Evolutionary conservation across 768 basidiomycete species (phyloP).

Genomic region (Tulasnella sp.): DNA sequence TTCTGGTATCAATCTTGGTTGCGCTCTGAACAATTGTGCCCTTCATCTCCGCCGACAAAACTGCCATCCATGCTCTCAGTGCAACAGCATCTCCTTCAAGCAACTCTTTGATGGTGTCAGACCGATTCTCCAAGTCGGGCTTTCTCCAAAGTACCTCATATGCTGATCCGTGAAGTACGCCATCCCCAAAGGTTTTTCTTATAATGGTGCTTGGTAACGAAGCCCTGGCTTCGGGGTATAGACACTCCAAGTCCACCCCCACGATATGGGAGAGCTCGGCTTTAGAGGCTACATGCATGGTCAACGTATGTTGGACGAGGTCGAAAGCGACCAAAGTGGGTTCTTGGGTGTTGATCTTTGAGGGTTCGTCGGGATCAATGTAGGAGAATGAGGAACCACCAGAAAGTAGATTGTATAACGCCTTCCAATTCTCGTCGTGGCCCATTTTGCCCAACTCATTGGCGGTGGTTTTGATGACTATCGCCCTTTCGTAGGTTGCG

Average conservation of each 20-base stretch:
- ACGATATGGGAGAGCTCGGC: conserved; percentile 22
- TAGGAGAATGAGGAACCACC: not conserved
- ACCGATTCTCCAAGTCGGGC: conserved; percentile 10
- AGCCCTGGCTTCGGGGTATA: conserved; percentile 20
- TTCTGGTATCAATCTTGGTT: not conserved
- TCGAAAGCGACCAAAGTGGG: conserved; percentile 23
- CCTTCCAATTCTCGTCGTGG: not conserved
- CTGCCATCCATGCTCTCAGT: conserved; percentile 3
- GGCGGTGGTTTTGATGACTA: conserved; percentile 7
- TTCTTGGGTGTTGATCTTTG: too few species aligned
- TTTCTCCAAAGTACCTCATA: conserved; percentile 18
- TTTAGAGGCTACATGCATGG: conserved; percentile 25
- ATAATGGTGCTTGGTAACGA: conserved; percentile 16
- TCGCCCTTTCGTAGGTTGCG: not conserved
- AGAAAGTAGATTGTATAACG: not conserved
- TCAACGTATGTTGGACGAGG: conserved; percentile 30
- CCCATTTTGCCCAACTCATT: not conserved
- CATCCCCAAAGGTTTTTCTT: conserved; percentile 24
- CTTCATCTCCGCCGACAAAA: not conserved
- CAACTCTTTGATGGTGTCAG: conserved; percentile 32
- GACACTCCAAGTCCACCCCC: conserved; percentile 31
- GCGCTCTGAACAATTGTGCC: not conserved
- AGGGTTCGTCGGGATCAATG: too few species aligned
- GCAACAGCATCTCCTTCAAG: conserved; percentile 25
- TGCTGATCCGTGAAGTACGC: conserved; percentile 20